Evolutionary conservation across 495 filamentous ascomycete species (phyloP).

Genomic region (Aspergillus affinis): DNA sequence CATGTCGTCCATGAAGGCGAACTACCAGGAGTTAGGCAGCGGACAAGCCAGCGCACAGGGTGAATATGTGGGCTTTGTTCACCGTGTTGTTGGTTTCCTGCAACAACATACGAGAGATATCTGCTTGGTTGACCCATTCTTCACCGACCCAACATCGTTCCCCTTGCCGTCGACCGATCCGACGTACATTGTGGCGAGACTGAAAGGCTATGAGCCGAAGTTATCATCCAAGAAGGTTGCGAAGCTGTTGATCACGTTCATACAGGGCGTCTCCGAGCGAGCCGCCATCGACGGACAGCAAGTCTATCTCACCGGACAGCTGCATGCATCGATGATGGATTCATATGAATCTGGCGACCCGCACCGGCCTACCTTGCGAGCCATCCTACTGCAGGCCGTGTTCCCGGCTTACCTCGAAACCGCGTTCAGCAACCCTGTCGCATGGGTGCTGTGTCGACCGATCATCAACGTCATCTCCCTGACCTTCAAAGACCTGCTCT

Average conservation of each 20-base stretch:
- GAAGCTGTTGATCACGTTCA: conserved; percentile 59
- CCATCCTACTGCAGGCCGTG: conserved; percentile 56
- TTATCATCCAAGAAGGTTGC: conserved; percentile 50
- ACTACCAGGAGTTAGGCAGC: conserved; percentile 60
- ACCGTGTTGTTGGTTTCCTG: conserved; percentile 59
- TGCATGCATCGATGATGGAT: conserved; percentile 54
- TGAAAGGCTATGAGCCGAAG: conserved; percentile 64
- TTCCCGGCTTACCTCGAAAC: conserved; percentile 65
- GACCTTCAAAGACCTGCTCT: conserved; percentile 47
- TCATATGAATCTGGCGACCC: conserved; percentile 46
- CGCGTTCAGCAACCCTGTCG: conserved; percentile 48
- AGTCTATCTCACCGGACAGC: conserved; percentile 56
- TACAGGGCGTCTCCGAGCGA: conserved; percentile 63
- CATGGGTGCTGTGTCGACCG: conserved; percentile 60
- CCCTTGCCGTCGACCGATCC: conserved; percentile 66
- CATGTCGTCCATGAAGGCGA: conserved; percentile 68
- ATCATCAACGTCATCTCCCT: conserved; percentile 50
- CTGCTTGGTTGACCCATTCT: conserved; percentile 62
- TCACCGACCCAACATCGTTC: conserved; percentile 64
- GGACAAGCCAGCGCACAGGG: conserved; percentile 40
- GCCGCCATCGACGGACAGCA: conserved; percentile 64
- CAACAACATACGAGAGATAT: conserved; percentile 67
- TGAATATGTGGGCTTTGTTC: conserved; percentile 68
- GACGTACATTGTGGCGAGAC: conserved; percentile 64
- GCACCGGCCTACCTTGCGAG: conserved; percentile 51